phyloP scores from a whole-genome alignment of 31 red algal genomes.

The Odonthalia washingtoniensis region DNA sequence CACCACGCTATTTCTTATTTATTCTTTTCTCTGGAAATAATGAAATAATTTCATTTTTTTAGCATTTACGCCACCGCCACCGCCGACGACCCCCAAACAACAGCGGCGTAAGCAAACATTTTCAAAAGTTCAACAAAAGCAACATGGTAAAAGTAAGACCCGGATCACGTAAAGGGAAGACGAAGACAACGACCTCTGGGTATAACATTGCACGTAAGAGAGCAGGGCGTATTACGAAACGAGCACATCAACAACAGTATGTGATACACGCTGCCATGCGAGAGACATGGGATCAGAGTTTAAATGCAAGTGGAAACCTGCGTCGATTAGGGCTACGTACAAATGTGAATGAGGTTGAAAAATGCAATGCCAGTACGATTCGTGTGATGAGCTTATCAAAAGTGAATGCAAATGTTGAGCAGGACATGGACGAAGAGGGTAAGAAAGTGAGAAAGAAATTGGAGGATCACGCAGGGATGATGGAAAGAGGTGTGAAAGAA shows the following conservation, averaged over 20 bases:
- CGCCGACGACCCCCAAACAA: too few relatives aligned
- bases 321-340: conserved; percentile 44
- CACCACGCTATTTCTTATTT: too few relatives aligned
- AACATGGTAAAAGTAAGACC: conserved; percentile 62
- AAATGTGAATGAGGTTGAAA: conserved; percentile 47
- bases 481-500: conserved; percentile 39
- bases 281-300: conserved; percentile 40
- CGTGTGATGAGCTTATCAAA: conserved; percentile 18
- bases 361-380: neutral
- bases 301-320: conserved; percentile 51
- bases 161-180: conserved; percentile 58
- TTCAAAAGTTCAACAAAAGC: too few relatives aligned
- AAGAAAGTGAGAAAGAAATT: conserved; percentile 34
- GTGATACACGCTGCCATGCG: conserved; percentile 48
- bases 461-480: conserved; percentile 6
- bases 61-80: too few relatives aligned
- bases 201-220: conserved; percentile 45
- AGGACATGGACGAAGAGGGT: neutral
- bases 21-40: too few relatives aligned
- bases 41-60: too few relatives aligned
- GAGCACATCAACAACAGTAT: neutral
- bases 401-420: neutral
- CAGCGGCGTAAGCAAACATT: too few relatives aligned
- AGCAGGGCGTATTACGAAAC: conserved; percentile 29
- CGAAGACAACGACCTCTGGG: conserved; percentile 37